These are phyloP conservation scores for Neofusicoccum kwambonambiense DNA, from an alignment of 2,329 filamentous ascomycete species.

Conservation along the genomic window DNA sequence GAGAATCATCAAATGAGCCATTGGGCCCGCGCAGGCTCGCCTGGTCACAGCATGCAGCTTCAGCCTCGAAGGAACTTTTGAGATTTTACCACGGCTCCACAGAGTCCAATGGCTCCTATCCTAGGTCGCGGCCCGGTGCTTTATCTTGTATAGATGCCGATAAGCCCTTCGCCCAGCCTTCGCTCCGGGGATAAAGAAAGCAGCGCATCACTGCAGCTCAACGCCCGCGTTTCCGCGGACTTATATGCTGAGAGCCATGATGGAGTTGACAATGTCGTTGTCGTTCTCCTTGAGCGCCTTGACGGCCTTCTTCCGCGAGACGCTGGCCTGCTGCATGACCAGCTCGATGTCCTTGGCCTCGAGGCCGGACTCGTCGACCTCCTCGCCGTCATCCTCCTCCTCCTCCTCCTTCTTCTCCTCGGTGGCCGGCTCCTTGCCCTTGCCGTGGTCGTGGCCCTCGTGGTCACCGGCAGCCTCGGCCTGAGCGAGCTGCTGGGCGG, in stretches of 20 bases:
- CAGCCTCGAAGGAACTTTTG: slow-evolving; percentile 17
- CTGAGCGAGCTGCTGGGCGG: slow-evolving; percentile 89
- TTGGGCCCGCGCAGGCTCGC: not conserved
- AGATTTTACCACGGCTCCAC: slow-evolving; percentile 16
- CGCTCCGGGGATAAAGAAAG: slow-evolving; percentile 2
- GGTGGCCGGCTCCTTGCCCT: slow-evolving; percentile 57
- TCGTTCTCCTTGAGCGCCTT: slow-evolving; percentile 99
- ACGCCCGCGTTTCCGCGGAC: slow-evolving; percentile 2
- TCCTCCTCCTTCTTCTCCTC: slow-evolving; percentile 67
- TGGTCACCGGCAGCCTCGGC: slow-evolving; percentile 65
- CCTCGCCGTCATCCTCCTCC: slow-evolving; percentile 90
- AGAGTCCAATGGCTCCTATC: slow-evolving; percentile 14
- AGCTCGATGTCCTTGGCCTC: slow-evolving; percentile 99
- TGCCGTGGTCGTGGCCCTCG: slow-evolving; percentile 61
- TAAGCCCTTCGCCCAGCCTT: slow-evolving; percentile 17
- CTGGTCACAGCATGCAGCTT: not conserved
- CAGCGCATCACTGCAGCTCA: not conserved
- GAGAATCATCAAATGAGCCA: not conserved
- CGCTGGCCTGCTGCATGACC: slow-evolving; percentile 96
- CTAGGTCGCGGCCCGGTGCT: slow-evolving; percentile 10
- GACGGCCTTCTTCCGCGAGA: slow-evolving; percentile 97
- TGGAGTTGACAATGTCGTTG: slow-evolving; percentile 99
- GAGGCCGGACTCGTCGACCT: slow-evolving; percentile 89
- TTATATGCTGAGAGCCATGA: slow-evolving; percentile 81
- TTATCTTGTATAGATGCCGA: slow-evolving; percentile 16